phyloP scores from a whole-genome alignment of 805 yeast genomes.

The Spathaspora passalidarum region DNA sequence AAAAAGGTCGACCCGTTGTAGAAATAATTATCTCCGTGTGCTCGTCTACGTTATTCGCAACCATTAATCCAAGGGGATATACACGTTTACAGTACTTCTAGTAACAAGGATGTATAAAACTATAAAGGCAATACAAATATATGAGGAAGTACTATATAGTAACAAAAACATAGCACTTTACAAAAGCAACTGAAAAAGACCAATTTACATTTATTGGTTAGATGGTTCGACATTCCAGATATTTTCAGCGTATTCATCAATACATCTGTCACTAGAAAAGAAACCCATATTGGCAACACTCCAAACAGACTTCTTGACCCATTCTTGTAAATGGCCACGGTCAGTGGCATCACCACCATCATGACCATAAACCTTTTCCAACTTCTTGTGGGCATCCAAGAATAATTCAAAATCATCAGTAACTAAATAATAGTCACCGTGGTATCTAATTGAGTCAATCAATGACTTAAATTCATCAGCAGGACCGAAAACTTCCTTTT shows the following conservation, averaged over 20 bases:
- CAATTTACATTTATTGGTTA: constrained; percentile 14
- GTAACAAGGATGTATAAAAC: neutral
- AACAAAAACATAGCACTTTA: neutral
- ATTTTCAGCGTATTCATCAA: constrained; percentile 86
- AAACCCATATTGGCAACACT: constrained; percentile 93
- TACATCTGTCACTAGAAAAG: constrained; percentile 87
- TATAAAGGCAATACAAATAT: neutral
- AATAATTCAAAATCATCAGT: constrained; percentile 87
- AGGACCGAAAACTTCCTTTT: constrained; percentile 69
- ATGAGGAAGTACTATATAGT: neutral
- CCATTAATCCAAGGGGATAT: too few species aligned
- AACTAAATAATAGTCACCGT: constrained; percentile 85
- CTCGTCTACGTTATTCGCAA: too few species aligned
- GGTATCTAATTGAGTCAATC: constrained; percentile 63
- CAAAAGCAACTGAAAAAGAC: neutral
- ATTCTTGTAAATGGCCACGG: constrained; percentile 54
- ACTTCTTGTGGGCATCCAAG: constrained; percentile 72
- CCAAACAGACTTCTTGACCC: constrained; percentile 74
- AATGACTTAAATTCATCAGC: constrained; percentile 63
- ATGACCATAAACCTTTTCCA: constrained; percentile 65
- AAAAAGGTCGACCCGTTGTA: too few species aligned
- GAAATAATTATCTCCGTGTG: too few species aligned
- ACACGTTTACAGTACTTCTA: too few species aligned
- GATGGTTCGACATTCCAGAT: constrained; percentile 91
- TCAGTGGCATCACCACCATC: constrained; percentile 40